Evolutionary conservation across 768 basidiomycete species (phyloP).

Genomic region (Fistulinella prunicolor): DNA sequence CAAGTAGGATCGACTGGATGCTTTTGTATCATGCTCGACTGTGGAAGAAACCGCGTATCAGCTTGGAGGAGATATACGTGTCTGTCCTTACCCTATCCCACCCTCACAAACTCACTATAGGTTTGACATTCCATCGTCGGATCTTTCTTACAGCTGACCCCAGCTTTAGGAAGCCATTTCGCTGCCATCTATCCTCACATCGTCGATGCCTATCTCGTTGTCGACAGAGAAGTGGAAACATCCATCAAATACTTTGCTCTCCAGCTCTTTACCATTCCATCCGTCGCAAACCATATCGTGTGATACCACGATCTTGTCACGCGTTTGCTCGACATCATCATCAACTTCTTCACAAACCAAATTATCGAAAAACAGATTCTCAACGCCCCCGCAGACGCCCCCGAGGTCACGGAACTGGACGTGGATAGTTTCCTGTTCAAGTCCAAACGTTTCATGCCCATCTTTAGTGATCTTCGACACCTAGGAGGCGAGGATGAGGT

Average conservation of each 20-base stretch:
- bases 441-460: constrained; percentile 93
- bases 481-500: too few species aligned
- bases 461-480: constrained; percentile 88
- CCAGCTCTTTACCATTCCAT: constrained; percentile 90
- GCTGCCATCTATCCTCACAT: constrained; percentile 82
- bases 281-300: constrained; percentile 77
- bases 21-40: constrained; percentile 79
- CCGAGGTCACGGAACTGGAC: constrained; percentile 48
- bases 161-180: constrained; percentile 70
- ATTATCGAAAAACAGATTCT: constrained; percentile 69
- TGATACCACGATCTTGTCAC: constrained; percentile 69
- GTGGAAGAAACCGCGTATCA: constrained; percentile 82
- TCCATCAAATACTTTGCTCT: constrained; percentile 92
- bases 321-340: constrained; percentile 81
- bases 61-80: constrained; percentile 80
- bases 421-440: constrained; percentile 88
- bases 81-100: constrained; percentile 68
- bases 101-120: constrained; percentile 72
- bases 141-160: constrained; percentile 5
- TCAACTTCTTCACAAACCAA: constrained; percentile 91
- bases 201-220: constrained; percentile 87
- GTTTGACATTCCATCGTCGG: constrained; percentile 41
- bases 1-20: constrained; percentile 68
- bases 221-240: constrained; percentile 92
- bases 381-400: constrained; percentile 17